A percentile compares a stretch with the other conserved stretches of the same genome.
These are phyloP conservation scores for Westerdykella sp. DNA, from an alignment of 2,329 filamentous ascomycete species.

Conservation along the genomic window DNA sequence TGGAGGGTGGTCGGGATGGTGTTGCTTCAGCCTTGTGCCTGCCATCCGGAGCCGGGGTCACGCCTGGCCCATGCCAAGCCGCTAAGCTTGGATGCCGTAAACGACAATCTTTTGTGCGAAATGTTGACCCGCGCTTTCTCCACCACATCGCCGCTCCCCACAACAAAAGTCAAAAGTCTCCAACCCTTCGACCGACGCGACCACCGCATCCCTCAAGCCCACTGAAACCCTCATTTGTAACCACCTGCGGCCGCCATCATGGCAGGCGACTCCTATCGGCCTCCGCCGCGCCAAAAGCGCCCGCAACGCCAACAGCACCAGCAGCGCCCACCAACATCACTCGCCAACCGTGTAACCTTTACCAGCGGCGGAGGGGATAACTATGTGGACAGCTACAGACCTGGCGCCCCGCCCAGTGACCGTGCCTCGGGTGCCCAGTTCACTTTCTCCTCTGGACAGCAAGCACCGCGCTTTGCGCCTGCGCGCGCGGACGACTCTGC, in stretches of 20 bases:
- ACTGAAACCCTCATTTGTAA: background rate
- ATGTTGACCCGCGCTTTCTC: too few relatives aligned
- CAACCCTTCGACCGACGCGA: too few relatives aligned
- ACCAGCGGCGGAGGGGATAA: conserved; percentile 18
- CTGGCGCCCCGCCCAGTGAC: conserved; percentile 11
- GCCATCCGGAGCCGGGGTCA: too few relatives aligned
- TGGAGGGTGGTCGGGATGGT: too few relatives aligned
- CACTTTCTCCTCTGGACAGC: conserved; percentile 27
- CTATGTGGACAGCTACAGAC: conserved; percentile 16
- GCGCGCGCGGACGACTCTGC: conserved; percentile 14
- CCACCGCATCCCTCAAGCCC: too few relatives aligned
- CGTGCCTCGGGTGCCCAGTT: conserved; percentile 23
- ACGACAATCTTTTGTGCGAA: too few relatives aligned
- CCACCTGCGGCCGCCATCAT: background rate
- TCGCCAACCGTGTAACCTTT: conserved; percentile 28
- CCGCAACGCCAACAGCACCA: conserved; percentile 1
- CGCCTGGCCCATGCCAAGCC: too few relatives aligned
- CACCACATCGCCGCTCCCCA: too few relatives aligned
- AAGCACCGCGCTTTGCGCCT: conserved; percentile 27
- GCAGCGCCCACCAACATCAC: conserved; percentile 3
- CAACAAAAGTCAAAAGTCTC: too few relatives aligned
- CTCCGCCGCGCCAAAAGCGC: too few relatives aligned
- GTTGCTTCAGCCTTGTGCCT: too few relatives aligned
- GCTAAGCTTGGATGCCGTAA: too few relatives aligned
- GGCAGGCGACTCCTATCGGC: conserved; percentile 26